Base-by-base conservation (phyloP, 306 rosid genomes). In the Carpinus fangiana region DNA sequence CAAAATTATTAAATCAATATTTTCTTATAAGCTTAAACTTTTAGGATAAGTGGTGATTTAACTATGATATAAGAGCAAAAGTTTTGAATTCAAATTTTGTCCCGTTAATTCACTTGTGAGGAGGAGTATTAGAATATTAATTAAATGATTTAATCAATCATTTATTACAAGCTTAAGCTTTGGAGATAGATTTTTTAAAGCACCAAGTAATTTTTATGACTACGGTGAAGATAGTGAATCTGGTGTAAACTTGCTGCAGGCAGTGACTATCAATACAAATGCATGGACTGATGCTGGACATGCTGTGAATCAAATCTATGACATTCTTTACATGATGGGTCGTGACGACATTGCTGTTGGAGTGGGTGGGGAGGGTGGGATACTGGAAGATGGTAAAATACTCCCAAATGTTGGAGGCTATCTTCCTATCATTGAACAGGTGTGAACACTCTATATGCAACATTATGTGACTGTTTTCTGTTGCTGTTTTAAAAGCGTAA, bases 301-400 rank as follows among this genome's bases (percentile, higher is more conserved):
- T 69, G 86, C 98, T 17, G 96, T 92, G 83, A 90, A 95, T 82
- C 98, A 95, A 75, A n/a, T 95, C 12, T 95, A 95, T 75, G 98
- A 92, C 77, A 21, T 91, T 2, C 92, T 95, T 67, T 91, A 88
- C 86, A 95, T 95, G 98, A 95, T 95, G 98, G 92, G 83, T 1
- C 86, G 98, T 17, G 98, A 95, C 57, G 97, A 95, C 77, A 64
- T 95, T 46, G 84, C 91, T 2, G 96, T 95, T 74, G 98, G 98
- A 79, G 85, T 95, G 46, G 98, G 98, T 46, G 98, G 98, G 3
- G 98, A 92, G 48, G 98, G 98, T 74, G 98, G 92, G 52, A 90
- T 95, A 18, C 88, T 82, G 3, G 84, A 88, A 66, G 84, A 95
- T 75, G 96, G 97, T 64, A 87, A 95, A 31, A 87, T 92, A 28